Base-by-base conservation (phyloP, 306 rosid genomes). In the Boehmeria nivea region DNA sequence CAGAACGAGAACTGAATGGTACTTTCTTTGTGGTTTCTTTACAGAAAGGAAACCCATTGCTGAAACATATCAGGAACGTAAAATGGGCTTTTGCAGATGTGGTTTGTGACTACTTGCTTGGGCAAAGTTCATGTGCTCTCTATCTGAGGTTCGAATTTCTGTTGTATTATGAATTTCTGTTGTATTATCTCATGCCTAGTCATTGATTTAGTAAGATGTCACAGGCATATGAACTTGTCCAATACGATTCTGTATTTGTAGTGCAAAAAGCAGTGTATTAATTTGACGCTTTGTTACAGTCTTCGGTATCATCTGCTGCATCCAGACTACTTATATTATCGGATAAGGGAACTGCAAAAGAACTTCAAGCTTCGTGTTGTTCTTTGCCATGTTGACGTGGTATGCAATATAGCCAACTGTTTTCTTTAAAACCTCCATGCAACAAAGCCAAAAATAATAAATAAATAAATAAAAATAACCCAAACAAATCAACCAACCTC, bases 221-320 rank as follows among this genome's bases (percentile, higher is more conserved):
- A 2, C 36, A 31, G 9, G 36, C 9, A 31, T 28, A 28, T 28
- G 34, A 28, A 28, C 3, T 28, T 28, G 34, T 28, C n/a, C n/a
- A n/a, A n/a, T n/a, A n/a, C n/a, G n/a, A n/a, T n/a, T n/a, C n/a
- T n/a, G n/a, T n/a, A n/a, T n/a, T n/a, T n/a, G n/a, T n/a, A n/a
- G n/a, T n/a, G n/a, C n/a, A n/a, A n/a, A n/a, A n/a, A n/a, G n/a
- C n/a, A n/a, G n/a, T n/a, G n/a, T n/a, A 24, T 40, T 27, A 28
- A 53, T 63, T 54, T 59, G 60, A 72, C 36, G 42, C 47, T 33
- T 64, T 75, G 58, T 62, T 84, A 83, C 94, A 91, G 98, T 69
- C 95, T 91, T 64, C 94, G 98, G 64, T 91, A 91, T 76, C 96
- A 91, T 78, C 85, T 91, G 43, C 83, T 91, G 58, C 96, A 91